Conservation (phyloP, 1,284 basidiomycete genomes). For the Rhodotorula sp. region DNA sequence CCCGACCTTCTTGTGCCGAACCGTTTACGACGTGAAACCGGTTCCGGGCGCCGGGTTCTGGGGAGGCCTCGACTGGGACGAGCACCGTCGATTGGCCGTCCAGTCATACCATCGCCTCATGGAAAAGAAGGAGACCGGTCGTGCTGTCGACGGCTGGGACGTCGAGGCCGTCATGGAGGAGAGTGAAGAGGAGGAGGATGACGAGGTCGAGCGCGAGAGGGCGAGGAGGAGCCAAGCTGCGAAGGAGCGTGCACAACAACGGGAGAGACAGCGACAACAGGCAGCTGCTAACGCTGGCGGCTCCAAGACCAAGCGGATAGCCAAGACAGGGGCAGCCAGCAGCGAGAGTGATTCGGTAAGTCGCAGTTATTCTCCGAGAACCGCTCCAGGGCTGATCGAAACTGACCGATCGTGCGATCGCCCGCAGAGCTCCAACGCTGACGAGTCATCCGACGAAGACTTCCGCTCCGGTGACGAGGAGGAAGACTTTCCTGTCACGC, state of each 20-base stretch:
- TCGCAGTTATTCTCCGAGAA: neutral
- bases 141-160: constrained; percentile 33
- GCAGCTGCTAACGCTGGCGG: neutral
- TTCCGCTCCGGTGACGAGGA: neutral
- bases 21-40: constrained; percentile 42
- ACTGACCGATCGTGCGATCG: neutral
- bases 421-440: constrained; percentile 3
- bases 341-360: constrained; percentile 10
- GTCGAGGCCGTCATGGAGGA: constrained; percentile 30
- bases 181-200: constrained; percentile 3
- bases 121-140: neutral
- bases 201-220: constrained; percentile 7
- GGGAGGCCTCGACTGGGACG: constrained; percentile 38
- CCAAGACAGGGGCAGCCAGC: constrained; percentile 10
- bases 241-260: constrained; percentile 1
- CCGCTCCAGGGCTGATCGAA: neutral
- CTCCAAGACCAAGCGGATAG: neutral
- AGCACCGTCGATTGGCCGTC: neutral
- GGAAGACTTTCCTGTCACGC: constrained; percentile 2
- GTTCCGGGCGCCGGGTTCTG: constrained; percentile 35
- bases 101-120: constrained; percentile 23
- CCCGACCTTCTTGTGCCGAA: constrained; percentile 35
- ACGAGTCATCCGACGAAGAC: constrained; percentile 14
- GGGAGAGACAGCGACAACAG: neutral
- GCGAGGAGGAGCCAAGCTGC: neutral